A percentile compares a stretch with the other conserved stretches of the same genome.
phyloP scores from a whole-genome alignment of 108 stramenopile genomes.

The Cyclotella sp. region DNA sequence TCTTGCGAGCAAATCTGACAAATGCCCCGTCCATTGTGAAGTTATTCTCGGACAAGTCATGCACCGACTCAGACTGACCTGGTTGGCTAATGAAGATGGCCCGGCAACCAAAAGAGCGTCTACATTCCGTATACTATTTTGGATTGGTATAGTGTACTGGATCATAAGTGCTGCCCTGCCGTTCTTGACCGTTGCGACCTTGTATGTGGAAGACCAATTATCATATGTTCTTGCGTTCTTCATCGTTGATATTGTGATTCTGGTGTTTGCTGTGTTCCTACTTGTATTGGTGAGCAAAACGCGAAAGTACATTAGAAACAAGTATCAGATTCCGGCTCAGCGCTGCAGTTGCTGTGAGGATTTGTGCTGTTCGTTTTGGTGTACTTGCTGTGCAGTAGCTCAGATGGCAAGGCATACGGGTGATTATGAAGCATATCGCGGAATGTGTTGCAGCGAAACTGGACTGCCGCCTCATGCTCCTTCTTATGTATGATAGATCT shows the following conservation, averaged over 20 bases:
- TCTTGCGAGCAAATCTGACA: neutral
- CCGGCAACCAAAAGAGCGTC: constrained; percentile 30
- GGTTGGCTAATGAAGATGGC: constrained; percentile 36
- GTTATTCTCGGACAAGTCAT: constrained; percentile 59
- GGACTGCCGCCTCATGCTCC: constrained; percentile 74
- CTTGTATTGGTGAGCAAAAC: constrained; percentile 14
- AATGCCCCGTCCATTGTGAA: neutral
- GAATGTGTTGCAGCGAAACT: constrained; percentile 61
- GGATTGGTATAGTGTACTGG: constrained; percentile 31
- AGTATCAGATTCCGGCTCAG: constrained; percentile 77
- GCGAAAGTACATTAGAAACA: constrained; percentile 66
- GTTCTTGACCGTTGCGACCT: too few relatives aligned
- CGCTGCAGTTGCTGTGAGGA: constrained; percentile 75
- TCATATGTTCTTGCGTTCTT: too few relatives aligned
- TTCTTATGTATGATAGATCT: constrained; percentile 30
- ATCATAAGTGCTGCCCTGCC: too few relatives aligned
- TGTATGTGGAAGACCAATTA: too few relatives aligned
- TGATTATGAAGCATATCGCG: constrained; percentile 83
- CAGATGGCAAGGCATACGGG: constrained; percentile 87
- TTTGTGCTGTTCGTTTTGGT: constrained; percentile 69
- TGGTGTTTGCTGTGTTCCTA: too few relatives aligned
- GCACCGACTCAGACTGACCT: constrained; percentile 55
- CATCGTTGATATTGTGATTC: too few relatives aligned
- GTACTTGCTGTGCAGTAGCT: constrained; percentile 75
- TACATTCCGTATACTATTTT: constrained; percentile 59